These are phyloP conservation scores for Fonsecaea multimorphosa DNA, from an alignment of 2,329 filamentous ascomycete species.

Conservation along the genomic window DNA sequence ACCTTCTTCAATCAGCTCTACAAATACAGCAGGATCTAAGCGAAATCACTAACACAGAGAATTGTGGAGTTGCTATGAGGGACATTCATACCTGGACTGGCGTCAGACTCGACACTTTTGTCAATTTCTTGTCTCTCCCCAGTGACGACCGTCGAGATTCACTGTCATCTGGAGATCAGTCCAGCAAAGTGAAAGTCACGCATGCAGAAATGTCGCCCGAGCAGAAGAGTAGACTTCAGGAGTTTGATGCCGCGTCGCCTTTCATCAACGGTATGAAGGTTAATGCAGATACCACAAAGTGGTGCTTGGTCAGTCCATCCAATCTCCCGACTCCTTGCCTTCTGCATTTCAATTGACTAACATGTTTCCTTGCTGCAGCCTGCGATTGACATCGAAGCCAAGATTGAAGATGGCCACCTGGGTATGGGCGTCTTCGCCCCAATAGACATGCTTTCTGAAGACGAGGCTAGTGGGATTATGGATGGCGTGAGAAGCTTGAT, in stretches of 20 bases:
- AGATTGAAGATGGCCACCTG: slow-evolving; percentile 54
- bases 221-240: slow-evolving; percentile 6
- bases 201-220: slow-evolving; percentile 18
- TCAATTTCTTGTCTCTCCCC: slow-evolving; percentile 77
- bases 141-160: slow-evolving; percentile 4
- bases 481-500: slow-evolving; percentile 28
- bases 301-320: slow-evolving; percentile 36
- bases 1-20: slow-evolving; percentile 60
- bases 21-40: slow-evolving; percentile 72
- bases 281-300: slow-evolving; percentile 10
- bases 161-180: not conserved
- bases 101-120: slow-evolving; percentile 70
- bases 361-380: slow-evolving; percentile 46
- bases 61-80: slow-evolving; percentile 67
- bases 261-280: slow-evolving; percentile 19
- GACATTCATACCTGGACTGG: slow-evolving; percentile 80
- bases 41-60: slow-evolving; percentile 62
- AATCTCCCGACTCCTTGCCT: not conserved
- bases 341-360: slow-evolving; percentile 3
- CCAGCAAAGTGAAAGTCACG: slow-evolving; percentile 15
- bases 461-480: slow-evolving; percentile 28
- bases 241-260: slow-evolving; percentile 25
- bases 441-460: slow-evolving; percentile 50
- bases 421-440: slow-evolving; percentile 62
- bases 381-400: slow-evolving; percentile 63